Base-by-base conservation (phyloP, 345 rosid species). In the Ceriops decandra region DNA sequence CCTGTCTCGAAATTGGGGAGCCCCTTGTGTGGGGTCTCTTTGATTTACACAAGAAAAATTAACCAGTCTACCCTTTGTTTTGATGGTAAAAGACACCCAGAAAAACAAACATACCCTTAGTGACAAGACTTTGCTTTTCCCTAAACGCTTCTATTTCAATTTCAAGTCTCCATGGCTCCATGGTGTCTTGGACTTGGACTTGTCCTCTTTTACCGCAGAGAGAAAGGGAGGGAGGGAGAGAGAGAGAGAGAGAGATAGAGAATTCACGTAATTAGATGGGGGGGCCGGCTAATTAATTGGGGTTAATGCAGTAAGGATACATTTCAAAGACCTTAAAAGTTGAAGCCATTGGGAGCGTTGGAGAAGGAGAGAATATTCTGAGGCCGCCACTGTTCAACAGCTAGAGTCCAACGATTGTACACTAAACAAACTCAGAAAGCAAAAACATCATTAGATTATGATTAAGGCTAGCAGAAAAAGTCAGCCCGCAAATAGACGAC, bases 401-500 rank as follows among this genome's bases (percentile, higher is more conserved):
- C 91, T 75, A 89, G 86, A 84, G 54, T 84, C 89, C 97, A 95
- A 82, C 19, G 70, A 24, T 56, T 52, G 20, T 59, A 79, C 72
- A 64, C 66, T 91, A 83, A 88, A 80, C 74, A 69, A 86, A 76
- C 53, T 52, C 66, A 64, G 75, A 82, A 82, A 75, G 84, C 76
- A 72, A 80, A 68, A 66, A 81, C 85, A 93, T 93, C 68, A 95
- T 95, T 95, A 89, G 96, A 95, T 84, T 95, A 91, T 95, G 91
- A 95, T 95, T 87, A 93, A 78, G 79, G 70, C 51, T 71, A 49
- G 74, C 78, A 80, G 83, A 75, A 82, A 79, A 89, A 88, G 96
- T 95, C 97, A 91, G 93, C 95, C 49, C 95, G 76, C 91, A 89
- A 84, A 78, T 68, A 74, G 87, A 91, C 91, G 91, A 83, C 91